Conservation (phyloP, 805 yeast species). For the Candida insectorum region DNA sequence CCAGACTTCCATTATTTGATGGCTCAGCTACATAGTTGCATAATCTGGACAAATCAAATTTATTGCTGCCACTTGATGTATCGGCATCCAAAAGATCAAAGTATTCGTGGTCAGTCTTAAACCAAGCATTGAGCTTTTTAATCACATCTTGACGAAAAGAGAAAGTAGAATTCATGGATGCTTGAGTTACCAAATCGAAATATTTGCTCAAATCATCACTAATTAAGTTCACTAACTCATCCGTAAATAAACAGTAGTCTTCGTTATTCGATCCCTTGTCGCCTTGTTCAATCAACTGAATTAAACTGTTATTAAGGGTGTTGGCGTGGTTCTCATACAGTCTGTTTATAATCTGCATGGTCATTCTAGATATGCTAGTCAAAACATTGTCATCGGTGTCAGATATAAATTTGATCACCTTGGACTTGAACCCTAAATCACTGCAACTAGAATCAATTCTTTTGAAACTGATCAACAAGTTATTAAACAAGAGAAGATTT, state of each 20-base stretch:
- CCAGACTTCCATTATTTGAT: conserved; percentile 1
- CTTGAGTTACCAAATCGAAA: conserved; percentile 15
- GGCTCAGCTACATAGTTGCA: conserved; percentile 5
- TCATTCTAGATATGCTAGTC: conserved; percentile 7
- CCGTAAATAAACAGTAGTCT: conserved; percentile 7
- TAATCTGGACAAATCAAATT: conserved; percentile 3
- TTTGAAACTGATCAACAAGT: conserved; percentile 22
- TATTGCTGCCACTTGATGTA: background rate
- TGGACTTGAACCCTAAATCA: conserved; percentile 14
- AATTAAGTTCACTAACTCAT: conserved; percentile 20
- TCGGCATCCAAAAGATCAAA: conserved; percentile 3
- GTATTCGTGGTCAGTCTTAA: conserved; percentile 9
- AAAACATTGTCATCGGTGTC: conserved; percentile 5
- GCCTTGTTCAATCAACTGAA: background rate
- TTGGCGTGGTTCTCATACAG: conserved; percentile 2
- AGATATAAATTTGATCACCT: conserved; percentile 11
- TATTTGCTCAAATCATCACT: conserved; percentile 27
- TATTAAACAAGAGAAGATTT: conserved; percentile 18
- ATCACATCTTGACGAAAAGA: conserved; percentile 7
- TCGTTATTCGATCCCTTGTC: background rate
- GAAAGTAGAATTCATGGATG: conserved; percentile 8
- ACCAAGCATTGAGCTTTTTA: conserved; percentile 14
- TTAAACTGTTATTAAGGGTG: background rate
- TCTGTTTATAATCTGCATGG: conserved; percentile 4
- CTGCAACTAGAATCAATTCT: conserved; percentile 17